These are phyloP conservation scores for Sparassis latifolia DNA, from an alignment of 1,284 basidiomycete species.

Conservation along the genomic window DNA sequence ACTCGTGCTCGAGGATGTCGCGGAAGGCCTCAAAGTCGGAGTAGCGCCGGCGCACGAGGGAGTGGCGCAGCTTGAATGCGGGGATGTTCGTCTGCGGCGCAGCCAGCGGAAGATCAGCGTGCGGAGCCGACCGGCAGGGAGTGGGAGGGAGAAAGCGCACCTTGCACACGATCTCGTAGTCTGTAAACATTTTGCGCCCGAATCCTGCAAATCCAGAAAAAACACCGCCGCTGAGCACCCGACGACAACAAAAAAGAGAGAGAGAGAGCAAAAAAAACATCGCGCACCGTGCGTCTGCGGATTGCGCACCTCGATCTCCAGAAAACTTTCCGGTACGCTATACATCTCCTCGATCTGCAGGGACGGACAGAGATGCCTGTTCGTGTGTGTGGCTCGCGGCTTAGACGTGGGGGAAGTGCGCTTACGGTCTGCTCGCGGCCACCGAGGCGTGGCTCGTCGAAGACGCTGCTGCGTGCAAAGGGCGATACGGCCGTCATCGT, in stretches of 20 bases:
- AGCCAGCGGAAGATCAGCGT: background rate
- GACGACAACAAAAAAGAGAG: background rate
- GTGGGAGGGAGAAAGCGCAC: conserved; percentile 36
- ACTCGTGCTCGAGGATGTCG: conserved; percentile 95
- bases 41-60: conserved; percentile 90
- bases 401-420: conserved; percentile 18
- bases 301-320: conserved; percentile 97
- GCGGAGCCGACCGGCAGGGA: background rate
- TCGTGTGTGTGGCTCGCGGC: conserved; percentile 22
- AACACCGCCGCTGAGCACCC: background rate
- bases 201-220: conserved; percentile 49
- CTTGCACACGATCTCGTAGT: conserved; percentile 98
- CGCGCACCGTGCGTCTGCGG: conserved; percentile 87
- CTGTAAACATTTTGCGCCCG: conserved; percentile 97
- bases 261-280: background rate
- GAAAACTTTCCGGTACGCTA: conserved; percentile 92
- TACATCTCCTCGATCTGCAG: conserved; percentile 96
- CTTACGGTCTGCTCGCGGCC: conserved; percentile 80
- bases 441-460: conserved; percentile 65
- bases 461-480: conserved; percentile 69
- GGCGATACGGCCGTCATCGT: conserved; percentile 67
- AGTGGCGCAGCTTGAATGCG: conserved; percentile 95
- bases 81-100: conserved; percentile 90
- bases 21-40: conserved; percentile 99
- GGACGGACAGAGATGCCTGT: conserved; percentile 16